Conservation (phyloP, 164 flowering plant species). For the Magnolia changhungtana region DNA sequence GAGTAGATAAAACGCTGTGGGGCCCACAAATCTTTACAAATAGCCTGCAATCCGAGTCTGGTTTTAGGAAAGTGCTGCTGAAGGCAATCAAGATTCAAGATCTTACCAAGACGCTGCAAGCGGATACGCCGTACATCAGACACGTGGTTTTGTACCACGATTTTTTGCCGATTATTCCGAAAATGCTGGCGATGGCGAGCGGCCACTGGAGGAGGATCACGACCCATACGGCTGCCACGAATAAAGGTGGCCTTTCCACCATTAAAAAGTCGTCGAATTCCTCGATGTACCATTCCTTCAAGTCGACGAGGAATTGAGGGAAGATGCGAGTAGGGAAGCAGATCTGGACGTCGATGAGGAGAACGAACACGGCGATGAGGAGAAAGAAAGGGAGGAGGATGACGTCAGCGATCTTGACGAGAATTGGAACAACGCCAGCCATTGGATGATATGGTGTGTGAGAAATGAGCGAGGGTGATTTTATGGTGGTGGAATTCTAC, state of each 20-base stretch:
- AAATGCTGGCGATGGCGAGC: slow-evolving; percentile 46
- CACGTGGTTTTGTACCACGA: slow-evolving; percentile 59
- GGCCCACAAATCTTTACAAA: too few species aligned
- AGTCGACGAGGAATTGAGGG: slow-evolving; percentile 45
- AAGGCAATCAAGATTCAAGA: too few species aligned
- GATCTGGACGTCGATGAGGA: slow-evolving; percentile 55
- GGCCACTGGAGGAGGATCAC: slow-evolving; percentile 76
- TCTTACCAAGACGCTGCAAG: slow-evolving; percentile 51
- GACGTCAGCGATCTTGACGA: slow-evolving; percentile 33
- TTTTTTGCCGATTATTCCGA: slow-evolving; percentile 37
- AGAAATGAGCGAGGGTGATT: too few species aligned
- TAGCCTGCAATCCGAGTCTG: too few species aligned
- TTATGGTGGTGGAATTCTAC: too few species aligned
- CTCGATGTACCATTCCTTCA: slow-evolving; percentile 36
- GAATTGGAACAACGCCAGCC: background rate
- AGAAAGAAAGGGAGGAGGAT: slow-evolving; percentile 49
- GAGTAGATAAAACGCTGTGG: too few species aligned
- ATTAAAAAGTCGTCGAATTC: slow-evolving; percentile 55
- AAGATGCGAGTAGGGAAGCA: slow-evolving; percentile 36
- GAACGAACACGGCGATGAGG: slow-evolving; percentile 40
- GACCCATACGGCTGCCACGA: slow-evolving; percentile 53
- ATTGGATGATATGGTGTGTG: too few species aligned
- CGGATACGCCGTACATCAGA: slow-evolving; percentile 64
- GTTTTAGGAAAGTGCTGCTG: too few species aligned
- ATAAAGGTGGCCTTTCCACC: slow-evolving; percentile 63